Evolutionary conservation across 805 yeast genomes (phyloP).

Genomic region (Ogataea trehalophila): DNA sequence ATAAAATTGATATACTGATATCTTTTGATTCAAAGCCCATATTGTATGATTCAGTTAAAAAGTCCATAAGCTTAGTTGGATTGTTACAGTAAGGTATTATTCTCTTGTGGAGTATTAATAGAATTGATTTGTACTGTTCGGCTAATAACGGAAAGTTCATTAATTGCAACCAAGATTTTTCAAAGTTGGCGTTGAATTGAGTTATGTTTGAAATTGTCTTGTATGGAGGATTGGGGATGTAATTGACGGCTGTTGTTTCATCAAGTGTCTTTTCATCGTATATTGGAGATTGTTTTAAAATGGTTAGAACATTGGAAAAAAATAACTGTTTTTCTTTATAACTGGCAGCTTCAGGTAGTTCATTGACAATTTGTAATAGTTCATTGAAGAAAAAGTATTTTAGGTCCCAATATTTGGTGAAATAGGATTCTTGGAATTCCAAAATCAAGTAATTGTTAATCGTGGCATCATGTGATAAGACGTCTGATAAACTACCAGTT

Average conservation of each 20-base stretch:
- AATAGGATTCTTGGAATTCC: conserved; percentile 55
- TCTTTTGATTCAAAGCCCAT: conserved; percentile 30
- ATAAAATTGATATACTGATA: conserved; percentile 45
- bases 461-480: conserved; percentile 41
- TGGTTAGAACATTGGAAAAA: conserved; percentile 37
- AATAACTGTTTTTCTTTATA: conserved; percentile 15
- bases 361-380: conserved; percentile 27
- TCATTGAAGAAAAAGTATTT: conserved; percentile 67
- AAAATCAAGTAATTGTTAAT: conserved; percentile 32
- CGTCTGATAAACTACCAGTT: conserved; percentile 33
- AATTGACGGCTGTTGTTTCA: conserved; percentile 26
- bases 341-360: conserved; percentile 15
- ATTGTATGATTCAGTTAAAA: conserved; percentile 80
- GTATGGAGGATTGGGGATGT: conserved; percentile 41
- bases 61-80: conserved; percentile 88
- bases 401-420: conserved; percentile 64
- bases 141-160: conserved; percentile 40
- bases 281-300: conserved; percentile 28
- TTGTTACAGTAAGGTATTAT: conserved; percentile 75
- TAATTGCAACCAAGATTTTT: conserved; percentile 58
- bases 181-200: conserved; percentile 60
- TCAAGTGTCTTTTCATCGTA: conserved; percentile 34
- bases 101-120: conserved; percentile 74
- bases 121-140: conserved; percentile 62
- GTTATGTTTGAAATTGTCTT: conserved; percentile 29